Evolutionary conservation across 2,329 filamentous ascomycete genomes (phyloP).

Genomic region (Chaetoscypha palmicola): DNA sequence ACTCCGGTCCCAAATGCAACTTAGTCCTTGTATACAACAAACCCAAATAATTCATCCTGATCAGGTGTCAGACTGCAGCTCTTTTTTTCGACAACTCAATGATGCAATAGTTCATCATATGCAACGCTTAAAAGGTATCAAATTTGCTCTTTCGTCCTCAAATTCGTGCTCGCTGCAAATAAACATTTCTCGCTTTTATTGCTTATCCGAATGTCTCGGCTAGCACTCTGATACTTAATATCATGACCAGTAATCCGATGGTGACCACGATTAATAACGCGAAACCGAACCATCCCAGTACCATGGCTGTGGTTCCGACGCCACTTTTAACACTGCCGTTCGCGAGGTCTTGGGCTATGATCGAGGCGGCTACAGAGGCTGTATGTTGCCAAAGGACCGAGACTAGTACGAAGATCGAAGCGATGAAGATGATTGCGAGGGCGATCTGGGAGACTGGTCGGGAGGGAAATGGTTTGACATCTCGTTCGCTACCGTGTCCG

Average conservation of each 20-base stretch:
- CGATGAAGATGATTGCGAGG: constrained; percentile 82
- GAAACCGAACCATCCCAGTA: constrained; percentile 96
- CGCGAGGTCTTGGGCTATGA: constrained; percentile 86
- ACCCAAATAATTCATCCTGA: not conserved
- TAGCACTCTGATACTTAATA: constrained; percentile 81
- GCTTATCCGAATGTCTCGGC: constrained; percentile 41
- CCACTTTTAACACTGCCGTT: constrained; percentile 83
- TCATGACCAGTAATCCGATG: constrained; percentile 92
- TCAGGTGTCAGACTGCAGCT: no score
- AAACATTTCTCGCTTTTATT: not conserved
- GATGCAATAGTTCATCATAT: constrained; percentile 17
- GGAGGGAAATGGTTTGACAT: constrained; percentile 91
- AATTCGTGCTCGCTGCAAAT: not conserved
- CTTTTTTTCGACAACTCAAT: constrained; percentile 5
- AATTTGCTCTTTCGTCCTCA: constrained; percentile 1
- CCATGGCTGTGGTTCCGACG: constrained; percentile 92
- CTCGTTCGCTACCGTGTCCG: constrained; percentile 71
- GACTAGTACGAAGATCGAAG: constrained; percentile 65
- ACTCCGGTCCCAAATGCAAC: constrained; percentile 18
- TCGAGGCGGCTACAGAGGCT: constrained; percentile 87
- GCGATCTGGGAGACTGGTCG: constrained; percentile 88
- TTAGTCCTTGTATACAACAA: constrained; percentile 12
- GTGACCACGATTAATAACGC: constrained; percentile 89
- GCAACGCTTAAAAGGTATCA: constrained; percentile 23
- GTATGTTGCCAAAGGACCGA: constrained; percentile 87